These are phyloP conservation scores for Lodderomyces metapsilosis DNA, from an alignment of 1,139 yeast genomes.

Conservation along the genomic window DNA sequence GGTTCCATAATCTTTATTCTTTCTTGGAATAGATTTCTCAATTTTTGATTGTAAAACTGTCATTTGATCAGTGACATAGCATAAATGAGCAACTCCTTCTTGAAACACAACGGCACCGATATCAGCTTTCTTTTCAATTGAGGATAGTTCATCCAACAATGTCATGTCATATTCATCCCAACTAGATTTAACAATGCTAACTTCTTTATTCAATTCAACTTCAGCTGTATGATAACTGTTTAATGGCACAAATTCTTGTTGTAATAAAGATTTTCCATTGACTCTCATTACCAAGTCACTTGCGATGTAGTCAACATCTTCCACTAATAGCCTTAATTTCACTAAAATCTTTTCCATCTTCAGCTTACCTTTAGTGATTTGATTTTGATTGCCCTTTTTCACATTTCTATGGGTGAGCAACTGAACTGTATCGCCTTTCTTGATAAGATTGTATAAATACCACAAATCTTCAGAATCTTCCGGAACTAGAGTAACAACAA, in stretches of 20 bases:
- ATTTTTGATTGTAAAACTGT: constrained; percentile 78
- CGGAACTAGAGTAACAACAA: constrained; percentile 65
- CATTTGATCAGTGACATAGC: constrained; percentile 86
- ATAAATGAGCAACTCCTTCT: constrained; percentile 93
- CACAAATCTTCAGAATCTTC: constrained; percentile 93
- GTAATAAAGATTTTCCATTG: constrained; percentile 74
- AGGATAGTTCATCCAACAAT: constrained; percentile 65
- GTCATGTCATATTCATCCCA: constrained; percentile 80
- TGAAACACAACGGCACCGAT: constrained; percentile 92
- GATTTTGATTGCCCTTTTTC: constrained; percentile 37
- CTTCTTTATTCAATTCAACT: constrained; percentile 65
- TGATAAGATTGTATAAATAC: constrained; percentile 78
- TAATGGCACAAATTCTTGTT: constrained; percentile 75
- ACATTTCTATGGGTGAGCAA: constrained; percentile 69
- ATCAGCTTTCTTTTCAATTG: constrained; percentile 80
- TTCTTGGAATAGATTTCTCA: constrained; percentile 79
- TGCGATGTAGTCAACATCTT: constrained; percentile 75
- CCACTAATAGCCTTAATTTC: constrained; percentile 57
- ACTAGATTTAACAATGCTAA: constrained; percentile 68
- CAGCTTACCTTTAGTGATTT: constrained; percentile 37
- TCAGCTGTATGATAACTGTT: constrained; percentile 90
- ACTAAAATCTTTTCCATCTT: constrained; percentile 59
- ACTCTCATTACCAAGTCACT: constrained; percentile 74
- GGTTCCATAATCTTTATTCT: constrained; percentile 69
- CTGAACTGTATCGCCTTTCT: constrained; percentile 71